A percentile compares a stretch with the other conserved stretches of the same genome.
phyloP scores from a whole-genome alignment of 1,139 yeast species.

The Suhomyces guaymorum region DNA sequence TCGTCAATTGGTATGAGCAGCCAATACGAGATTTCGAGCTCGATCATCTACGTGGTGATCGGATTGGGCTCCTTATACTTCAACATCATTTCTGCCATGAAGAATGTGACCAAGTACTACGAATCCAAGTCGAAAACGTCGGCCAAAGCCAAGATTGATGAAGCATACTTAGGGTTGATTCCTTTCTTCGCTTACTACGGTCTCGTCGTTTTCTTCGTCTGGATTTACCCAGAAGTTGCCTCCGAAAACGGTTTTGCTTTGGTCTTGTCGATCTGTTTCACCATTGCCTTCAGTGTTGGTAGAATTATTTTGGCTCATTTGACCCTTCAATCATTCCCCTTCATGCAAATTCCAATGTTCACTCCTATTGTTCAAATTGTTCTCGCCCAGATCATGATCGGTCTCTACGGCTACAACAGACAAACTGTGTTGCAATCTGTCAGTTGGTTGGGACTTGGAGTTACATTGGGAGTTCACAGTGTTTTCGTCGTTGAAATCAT shows the following conservation, averaged over 20 bases:
- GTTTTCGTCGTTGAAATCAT: constrained; percentile 82
- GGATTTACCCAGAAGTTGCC: constrained; percentile 53
- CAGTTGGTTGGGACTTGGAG: constrained; percentile 75
- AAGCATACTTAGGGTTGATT: constrained; percentile 61
- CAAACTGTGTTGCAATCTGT: constrained; percentile 46
- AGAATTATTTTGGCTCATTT: constrained; percentile 87
- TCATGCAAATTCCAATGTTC: constrained; percentile 65
- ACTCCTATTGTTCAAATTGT: constrained; percentile 62
- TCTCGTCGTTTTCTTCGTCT: constrained; percentile 49
- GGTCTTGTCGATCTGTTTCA: constrained; percentile 67
- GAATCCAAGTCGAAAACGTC: constrained; percentile 25
- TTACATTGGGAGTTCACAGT: constrained; percentile 73
- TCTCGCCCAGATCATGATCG: constrained; percentile 40
- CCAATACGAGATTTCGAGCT: constrained; percentile 31
- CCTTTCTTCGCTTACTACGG: constrained; percentile 73
- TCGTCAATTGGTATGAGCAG: constrained; percentile 30
- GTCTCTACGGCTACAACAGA: constrained; percentile 40
- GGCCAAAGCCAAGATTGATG: constrained; percentile 27
- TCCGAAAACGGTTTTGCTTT: constrained; percentile 56
- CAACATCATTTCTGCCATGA: constrained; percentile 71
- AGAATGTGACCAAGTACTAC: constrained; percentile 63
- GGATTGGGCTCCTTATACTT: constrained; percentile 63
- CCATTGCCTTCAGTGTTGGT: constrained; percentile 84
- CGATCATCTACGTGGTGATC: constrained; percentile 46
- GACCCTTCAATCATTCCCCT: constrained; percentile 77